A percentile compares a stretch with the other conserved stretches of the same genome.
Conservation (phyloP, 2,329 filamentous ascomycete genomes). For the Aulographum hederae region DNA sequence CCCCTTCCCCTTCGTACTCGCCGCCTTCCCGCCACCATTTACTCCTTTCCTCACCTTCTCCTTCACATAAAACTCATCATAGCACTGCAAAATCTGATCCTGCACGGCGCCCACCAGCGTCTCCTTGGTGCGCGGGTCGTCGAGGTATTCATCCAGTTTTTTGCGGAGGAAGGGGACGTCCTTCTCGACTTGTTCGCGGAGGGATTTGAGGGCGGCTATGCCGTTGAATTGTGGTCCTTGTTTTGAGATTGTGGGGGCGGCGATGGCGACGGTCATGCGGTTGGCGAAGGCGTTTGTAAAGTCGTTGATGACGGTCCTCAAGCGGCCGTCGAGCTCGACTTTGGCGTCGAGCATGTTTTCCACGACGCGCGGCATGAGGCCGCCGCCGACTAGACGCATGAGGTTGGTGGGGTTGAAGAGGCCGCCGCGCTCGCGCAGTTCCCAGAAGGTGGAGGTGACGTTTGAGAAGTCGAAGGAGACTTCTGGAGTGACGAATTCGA, state of each 20-base stretch:
- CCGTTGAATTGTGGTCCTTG: constrained; percentile 1
- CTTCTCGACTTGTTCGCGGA: constrained; percentile 36
- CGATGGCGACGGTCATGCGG: constrained; percentile 33
- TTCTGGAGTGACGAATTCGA: constrained; percentile 45
- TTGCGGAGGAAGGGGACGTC: constrained; percentile 36
- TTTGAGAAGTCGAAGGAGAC: constrained; percentile 48
- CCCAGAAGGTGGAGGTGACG: constrained; percentile 47
- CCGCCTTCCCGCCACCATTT: constrained; percentile 9
- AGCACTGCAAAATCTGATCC: constrained; percentile 41
- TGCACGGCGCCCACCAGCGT: constrained; percentile 48
- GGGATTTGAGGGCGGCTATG: constrained; percentile 11
- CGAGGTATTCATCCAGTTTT: constrained; percentile 44
- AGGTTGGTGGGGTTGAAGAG: constrained; percentile 44
- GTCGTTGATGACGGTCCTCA: constrained; percentile 45
- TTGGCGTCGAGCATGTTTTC: constrained; percentile 58
- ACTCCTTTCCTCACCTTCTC: constrained; percentile 14
- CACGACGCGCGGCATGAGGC: constrained; percentile 46
- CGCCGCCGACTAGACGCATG: constrained; percentile 7
- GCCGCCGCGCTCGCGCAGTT: constrained; percentile 43
- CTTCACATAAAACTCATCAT: constrained; percentile 43
- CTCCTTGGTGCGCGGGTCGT: constrained; percentile 44
- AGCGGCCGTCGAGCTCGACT: constrained; percentile 43
- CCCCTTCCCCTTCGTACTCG: constrained; percentile 37
- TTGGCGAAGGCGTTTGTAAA: constrained; percentile 41
- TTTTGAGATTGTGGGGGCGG: constrained; percentile 2